Percentiles rank a stretch among this genome's conserved stretches.
Conservation (phyloP, 208 protist genomes). For the Vickermania ingenoplastis region DNA sequence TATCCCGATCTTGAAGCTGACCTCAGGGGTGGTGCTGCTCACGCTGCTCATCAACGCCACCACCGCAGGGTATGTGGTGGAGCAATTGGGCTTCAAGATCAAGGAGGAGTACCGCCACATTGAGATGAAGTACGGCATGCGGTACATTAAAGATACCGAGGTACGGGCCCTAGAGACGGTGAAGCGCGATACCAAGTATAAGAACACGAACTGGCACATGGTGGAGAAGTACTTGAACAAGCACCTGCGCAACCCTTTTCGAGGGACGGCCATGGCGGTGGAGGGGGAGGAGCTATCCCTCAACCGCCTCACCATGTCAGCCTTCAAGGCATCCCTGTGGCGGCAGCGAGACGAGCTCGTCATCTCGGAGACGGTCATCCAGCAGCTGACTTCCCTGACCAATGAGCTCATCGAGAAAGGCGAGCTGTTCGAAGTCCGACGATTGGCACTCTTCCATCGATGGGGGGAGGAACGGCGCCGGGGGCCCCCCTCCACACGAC, state of each 20-base stretch:
- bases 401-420: constrained; percentile 23
- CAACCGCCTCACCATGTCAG: constrained; percentile 64
- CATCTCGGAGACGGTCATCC: constrained; percentile 57
- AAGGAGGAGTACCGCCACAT: constrained; percentile 49
- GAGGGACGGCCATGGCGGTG: constrained; percentile 18
- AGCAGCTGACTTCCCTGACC: constrained; percentile 22
- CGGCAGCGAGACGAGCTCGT: constrained; percentile 57
- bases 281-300: constrained; percentile 35
- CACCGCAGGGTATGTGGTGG: constrained; percentile 39
- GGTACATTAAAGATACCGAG: constrained; percentile 23
- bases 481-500: background rate
- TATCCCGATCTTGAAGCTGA: constrained; percentile 52
- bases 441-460: constrained; percentile 32
- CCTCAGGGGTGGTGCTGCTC: constrained; percentile 64
- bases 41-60: constrained; percentile 68
- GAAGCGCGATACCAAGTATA: constrained; percentile 60
- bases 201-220: constrained; percentile 57
- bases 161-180: constrained; percentile 32
- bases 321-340: constrained; percentile 61
- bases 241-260: constrained; percentile 38
- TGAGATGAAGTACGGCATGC: constrained; percentile 55
- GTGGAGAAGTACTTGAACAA: constrained; percentile 43
- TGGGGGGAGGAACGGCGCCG: background rate
- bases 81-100: constrained; percentile 37
- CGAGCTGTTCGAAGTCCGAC: constrained; percentile 29